Evolutionary conservation across 208 protist genomes (phyloP).

Genomic region (Crithidia bombi): DNA sequence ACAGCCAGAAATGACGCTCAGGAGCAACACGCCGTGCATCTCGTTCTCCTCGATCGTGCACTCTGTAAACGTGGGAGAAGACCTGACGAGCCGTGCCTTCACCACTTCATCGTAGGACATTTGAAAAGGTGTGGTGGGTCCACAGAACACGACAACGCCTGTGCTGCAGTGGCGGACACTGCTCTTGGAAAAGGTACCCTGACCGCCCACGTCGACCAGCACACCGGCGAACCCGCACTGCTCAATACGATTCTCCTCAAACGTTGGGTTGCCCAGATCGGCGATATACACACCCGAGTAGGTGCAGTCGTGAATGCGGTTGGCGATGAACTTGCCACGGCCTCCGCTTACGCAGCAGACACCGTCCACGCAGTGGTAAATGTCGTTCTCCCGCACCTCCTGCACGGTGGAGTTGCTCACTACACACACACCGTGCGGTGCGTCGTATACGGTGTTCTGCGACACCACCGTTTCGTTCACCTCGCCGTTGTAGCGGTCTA

Average conservation of each 20-base stretch:
- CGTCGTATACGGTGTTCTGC: constrained; percentile 65
- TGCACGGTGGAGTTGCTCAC: constrained; percentile 47
- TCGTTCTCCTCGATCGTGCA: constrained; percentile 81
- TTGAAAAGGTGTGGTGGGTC: constrained; percentile 49
- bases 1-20: constrained; percentile 57
- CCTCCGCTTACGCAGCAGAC: constrained; percentile 57
- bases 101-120: constrained; percentile 50
- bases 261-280: constrained; percentile 52
- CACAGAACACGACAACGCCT: constrained; percentile 71
- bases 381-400: constrained; percentile 54
- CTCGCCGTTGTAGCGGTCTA: constrained; percentile 45
- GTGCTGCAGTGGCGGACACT: constrained; percentile 50
- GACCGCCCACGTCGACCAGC: constrained; percentile 68
- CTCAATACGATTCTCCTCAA: constrained; percentile 68
- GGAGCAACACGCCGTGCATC: constrained; percentile 75
- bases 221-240: constrained; percentile 65
- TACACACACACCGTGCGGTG: constrained; percentile 74
- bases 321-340: constrained; percentile 55
- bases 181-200: constrained; percentile 25
- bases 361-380: constrained; percentile 80
- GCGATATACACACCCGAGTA: constrained; percentile 73
- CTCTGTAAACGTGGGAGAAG: constrained; percentile 56
- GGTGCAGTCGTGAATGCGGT: constrained; percentile 69
- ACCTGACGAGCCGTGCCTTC: constrained; percentile 39
- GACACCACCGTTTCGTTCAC: constrained; percentile 35